These are phyloP conservation scores for Ilyonectria sp. DNA, from an alignment of 2,329 filamentous ascomycete genomes.

Conservation along the genomic window DNA sequence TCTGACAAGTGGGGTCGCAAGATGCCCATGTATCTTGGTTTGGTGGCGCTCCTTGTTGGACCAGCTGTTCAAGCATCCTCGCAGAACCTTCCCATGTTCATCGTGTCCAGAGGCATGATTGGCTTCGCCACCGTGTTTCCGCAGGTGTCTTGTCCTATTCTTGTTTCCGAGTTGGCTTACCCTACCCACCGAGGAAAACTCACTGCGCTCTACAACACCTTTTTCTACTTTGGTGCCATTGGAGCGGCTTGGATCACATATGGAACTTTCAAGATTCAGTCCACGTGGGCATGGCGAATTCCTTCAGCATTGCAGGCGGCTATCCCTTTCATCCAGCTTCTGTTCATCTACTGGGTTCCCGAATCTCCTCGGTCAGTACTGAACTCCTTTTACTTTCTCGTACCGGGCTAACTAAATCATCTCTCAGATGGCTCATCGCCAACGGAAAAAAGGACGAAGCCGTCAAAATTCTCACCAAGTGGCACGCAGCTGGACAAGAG, in stretches of 20 bases:
- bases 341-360: constrained; percentile 28
- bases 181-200: constrained; percentile 49
- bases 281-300: constrained; percentile 22
- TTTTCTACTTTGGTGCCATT: constrained; percentile 31
- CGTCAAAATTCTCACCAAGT: neutral
- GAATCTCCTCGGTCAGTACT: constrained; percentile 8
- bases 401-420: too few species aligned
- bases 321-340: constrained; percentile 8
- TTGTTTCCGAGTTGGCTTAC: constrained; percentile 51
- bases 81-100: constrained; percentile 43
- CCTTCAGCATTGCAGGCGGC: constrained; percentile 14
- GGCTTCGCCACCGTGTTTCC: constrained; percentile 47
- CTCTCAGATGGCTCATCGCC: neutral
- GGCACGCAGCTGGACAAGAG: constrained; percentile 7
- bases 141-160: constrained; percentile 45
- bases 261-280: constrained; percentile 15
- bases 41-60: constrained; percentile 48
- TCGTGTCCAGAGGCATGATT: constrained; percentile 48
- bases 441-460: neutral
- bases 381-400: too few species aligned
- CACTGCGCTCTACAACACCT: constrained; percentile 49
- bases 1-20: constrained; percentile 58
- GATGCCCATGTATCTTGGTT: constrained; percentile 52
- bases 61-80: constrained; percentile 49
- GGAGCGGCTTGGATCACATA: constrained; percentile 17